Evolutionary conservation across 495 filamentous ascomycete genomes (phyloP), one percentile per base, ranked within the genome.

Genomic region (Pseudevernia furfuracea): DNA sequence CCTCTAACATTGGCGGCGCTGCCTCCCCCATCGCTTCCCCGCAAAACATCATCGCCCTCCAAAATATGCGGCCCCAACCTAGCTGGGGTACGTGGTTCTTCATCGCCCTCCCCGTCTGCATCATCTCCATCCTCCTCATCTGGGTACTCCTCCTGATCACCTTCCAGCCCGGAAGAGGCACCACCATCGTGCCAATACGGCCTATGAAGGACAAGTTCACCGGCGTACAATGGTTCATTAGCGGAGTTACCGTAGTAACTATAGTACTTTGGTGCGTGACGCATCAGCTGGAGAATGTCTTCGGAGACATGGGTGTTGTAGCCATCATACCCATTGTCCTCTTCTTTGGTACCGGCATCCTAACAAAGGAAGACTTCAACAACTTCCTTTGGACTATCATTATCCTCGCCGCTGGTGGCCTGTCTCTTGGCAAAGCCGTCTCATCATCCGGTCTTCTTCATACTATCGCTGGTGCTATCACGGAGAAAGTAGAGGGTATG

Each of bases 331-430:
- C 94, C 11, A 85, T 99, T 48, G 89, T 94, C 44, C 78, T 96
- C 41, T 99, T 99, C 82, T 99, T 97, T 71, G 94, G 94, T 61
- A 90, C 92, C 15, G 94, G 94, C 44, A 96, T 99, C 71, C 83
- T 99, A 17, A 99, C 92, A 36, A 99, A 99, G 74, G 94, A 97
- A 76, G 94, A 99, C 74, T 99, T 99, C 72, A 99, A 99, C 80
- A 99, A 99, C 72, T 99, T 99, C 77, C 87, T 97, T 39, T 99
- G 94, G 94, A 99, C 94, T 34, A 97, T 99, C 76, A 97, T 99
- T 78, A 97, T 99, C 70, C 86, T 99, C 25, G 94, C 94, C 0
- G 94, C 95, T 21, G 94, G 94, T 48, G 94, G 94, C 3, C 78
- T 99, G 15, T 89, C 92, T 7, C 86, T 99, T 1, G 94, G 94